A percentile compares a stretch with the other conserved stretches of the same genome.
These are phyloP conservation scores for Emergomyces africanus DNA, from an alignment of 2,329 filamentous ascomycete genomes.

Conservation along the genomic window DNA sequence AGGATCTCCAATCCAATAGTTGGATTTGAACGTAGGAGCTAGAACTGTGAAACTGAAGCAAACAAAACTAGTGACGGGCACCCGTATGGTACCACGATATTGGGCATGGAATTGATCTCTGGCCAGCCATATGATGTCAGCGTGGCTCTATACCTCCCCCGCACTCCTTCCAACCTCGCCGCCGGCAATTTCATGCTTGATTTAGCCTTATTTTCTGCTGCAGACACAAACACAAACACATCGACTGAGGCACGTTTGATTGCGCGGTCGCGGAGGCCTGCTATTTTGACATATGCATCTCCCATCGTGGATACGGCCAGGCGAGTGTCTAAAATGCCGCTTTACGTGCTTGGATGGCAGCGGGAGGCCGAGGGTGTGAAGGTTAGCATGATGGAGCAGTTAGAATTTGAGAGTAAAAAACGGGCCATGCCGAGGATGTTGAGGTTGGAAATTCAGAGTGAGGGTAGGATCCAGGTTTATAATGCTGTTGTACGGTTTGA, in stretches of 20 bases:
- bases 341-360: conserved; percentile 55
- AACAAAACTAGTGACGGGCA: conserved; percentile 24
- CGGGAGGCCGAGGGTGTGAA: conserved; percentile 51
- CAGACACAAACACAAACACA: conserved; percentile 21
- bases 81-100: conserved; percentile 41
- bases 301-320: conserved; percentile 51
- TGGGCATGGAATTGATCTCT: conserved; percentile 46
- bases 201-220: conserved; percentile 48
- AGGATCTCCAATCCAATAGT: neutral
- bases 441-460: conserved; percentile 57
- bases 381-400: conserved; percentile 59
- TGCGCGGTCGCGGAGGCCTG: conserved; percentile 56
- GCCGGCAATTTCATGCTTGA: conserved; percentile 93
- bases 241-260: conserved; percentile 28
- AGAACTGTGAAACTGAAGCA: neutral
- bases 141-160: conserved; percentile 62
- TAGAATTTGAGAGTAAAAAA: conserved; percentile 48
- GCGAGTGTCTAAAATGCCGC: conserved; percentile 51
- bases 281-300: conserved; percentile 68
- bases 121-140: conserved; percentile 76
- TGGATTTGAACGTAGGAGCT: neutral
- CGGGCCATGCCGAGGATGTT: conserved; percentile 41
- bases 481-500: conserved; percentile 53
- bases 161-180: conserved; percentile 60
- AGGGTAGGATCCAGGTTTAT: conserved; percentile 64